Percentiles rank a stretch among this genome's conserved stretches.
Conservation (phyloP, 1,139 yeast species). For the Candida glucosophila region DNA sequence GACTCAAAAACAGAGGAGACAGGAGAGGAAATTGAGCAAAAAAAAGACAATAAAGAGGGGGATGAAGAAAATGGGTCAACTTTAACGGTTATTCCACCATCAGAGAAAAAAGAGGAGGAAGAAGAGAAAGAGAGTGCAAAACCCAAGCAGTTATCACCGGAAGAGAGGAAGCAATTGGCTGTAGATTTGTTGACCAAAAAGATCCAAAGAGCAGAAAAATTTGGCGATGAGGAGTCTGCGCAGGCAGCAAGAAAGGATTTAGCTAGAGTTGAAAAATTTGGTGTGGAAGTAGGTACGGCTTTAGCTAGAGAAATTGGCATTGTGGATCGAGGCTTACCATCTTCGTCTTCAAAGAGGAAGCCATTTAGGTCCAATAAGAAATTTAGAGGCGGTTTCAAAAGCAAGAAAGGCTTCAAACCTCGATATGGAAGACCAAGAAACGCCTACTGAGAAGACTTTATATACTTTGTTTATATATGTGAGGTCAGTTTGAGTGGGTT, state of each 20-base stretch:
- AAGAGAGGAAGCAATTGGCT: conserved; percentile 63
- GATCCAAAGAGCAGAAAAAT: conserved; percentile 66
- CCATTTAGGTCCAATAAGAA: conserved; percentile 9
- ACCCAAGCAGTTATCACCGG: conserved; percentile 46
- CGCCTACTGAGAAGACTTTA: no score
- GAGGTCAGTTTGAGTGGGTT: no score
- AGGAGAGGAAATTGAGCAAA: conserved; percentile 12
- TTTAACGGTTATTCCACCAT: conserved; percentile 9
- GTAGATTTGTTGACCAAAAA: conserved; percentile 61
- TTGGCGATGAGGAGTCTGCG: conserved; percentile 54
- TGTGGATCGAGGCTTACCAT: conserved; percentile 25
- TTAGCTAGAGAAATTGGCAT: conserved; percentile 62
- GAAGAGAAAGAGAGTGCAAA: conserved; percentile 13
- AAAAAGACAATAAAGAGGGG: conserved; percentile 4
- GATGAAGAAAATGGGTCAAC: conserved; percentile 6
- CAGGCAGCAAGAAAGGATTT: conserved; percentile 52
- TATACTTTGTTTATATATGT: no score
- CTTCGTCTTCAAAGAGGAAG: no score
- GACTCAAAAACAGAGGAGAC: conserved; percentile 10
- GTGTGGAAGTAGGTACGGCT: conserved; percentile 62
- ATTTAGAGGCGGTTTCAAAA: conserved; percentile 7
- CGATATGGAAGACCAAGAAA: no score
- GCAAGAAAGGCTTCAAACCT: no score
- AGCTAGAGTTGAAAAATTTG: conserved; percentile 74
- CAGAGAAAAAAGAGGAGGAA: conserved; percentile 2